A percentile compares a stretch with the other conserved stretches of the same genome.
phyloP scores from a whole-genome alignment of 2,329 filamentous ascomycete genomes.

The Aspergillus pseudonomiae region DNA sequence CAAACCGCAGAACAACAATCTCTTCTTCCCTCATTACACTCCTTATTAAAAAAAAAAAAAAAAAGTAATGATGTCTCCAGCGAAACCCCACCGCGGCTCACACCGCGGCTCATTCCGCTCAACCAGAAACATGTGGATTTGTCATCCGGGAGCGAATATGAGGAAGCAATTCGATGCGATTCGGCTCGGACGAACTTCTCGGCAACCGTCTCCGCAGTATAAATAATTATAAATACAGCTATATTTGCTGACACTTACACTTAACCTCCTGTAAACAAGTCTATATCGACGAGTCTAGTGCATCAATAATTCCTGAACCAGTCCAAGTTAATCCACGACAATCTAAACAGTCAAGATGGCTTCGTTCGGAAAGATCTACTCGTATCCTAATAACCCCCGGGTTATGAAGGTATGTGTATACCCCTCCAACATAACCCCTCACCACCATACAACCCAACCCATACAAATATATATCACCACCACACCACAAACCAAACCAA shows the following conservation, averaged over 20 bases:
- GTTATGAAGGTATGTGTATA: constrained; percentile 21
- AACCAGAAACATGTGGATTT: background rate
- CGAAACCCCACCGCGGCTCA: background rate
- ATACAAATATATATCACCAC: background rate
- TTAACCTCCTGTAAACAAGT: too few species aligned
- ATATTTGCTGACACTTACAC: too few species aligned
- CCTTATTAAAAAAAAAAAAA: too few species aligned
- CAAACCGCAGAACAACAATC: too few species aligned
- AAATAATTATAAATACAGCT: too few species aligned
- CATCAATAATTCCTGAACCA: too few species aligned
- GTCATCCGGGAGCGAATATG: background rate
- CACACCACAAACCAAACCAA: background rate
- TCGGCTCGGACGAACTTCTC: too few species aligned
- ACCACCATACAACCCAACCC: background rate
- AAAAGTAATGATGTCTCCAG: too few species aligned
- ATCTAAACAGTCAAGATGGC: constrained; percentile 18
- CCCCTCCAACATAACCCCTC: background rate
- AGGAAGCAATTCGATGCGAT: background rate
- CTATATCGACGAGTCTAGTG: too few species aligned
- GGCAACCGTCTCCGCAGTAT: too few species aligned
- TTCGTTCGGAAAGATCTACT: constrained; percentile 23
- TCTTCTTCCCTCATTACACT: too few species aligned
- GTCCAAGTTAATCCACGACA: background rate
- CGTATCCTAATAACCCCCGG: constrained; percentile 27
- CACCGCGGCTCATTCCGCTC: background rate